Conservation (phyloP, 2,329 filamentous ascomycete genomes). For the Phaeosphaeria sp. region DNA sequence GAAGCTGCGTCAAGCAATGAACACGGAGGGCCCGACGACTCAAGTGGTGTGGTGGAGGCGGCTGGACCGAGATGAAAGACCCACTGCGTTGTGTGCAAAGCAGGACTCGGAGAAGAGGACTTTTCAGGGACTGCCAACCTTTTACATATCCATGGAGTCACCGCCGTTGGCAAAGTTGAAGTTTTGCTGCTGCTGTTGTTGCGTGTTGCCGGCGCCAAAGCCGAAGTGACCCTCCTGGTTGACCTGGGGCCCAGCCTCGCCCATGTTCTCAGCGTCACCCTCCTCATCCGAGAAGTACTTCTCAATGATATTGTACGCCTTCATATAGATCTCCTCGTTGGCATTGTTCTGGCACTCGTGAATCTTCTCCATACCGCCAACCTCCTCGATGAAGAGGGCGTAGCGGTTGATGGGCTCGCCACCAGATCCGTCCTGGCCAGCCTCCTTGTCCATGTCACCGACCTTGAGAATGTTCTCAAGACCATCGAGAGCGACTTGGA, state of each 20-base stretch:
- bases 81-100: constrained; percentile 10
- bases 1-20: constrained; percentile 33
- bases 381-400: constrained; percentile 97
- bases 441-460: constrained; percentile 96
- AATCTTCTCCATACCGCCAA: constrained; percentile 99
- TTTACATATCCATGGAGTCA: constrained; percentile 78
- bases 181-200: constrained; percentile 72
- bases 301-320: constrained; percentile 99
- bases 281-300: constrained; percentile 99
- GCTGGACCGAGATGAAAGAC: constrained; percentile 11
- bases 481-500: constrained; percentile 96
- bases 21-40: constrained; percentile 21
- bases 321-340: constrained; percentile 99
- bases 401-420: constrained; percentile 89
- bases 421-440: constrained; percentile 64
- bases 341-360: constrained; percentile 99
- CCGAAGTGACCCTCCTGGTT: constrained; percentile 79
- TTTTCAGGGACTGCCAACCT: constrained; percentile 5
- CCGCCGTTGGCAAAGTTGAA: constrained; percentile 91
- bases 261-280: constrained; percentile 76
- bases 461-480: constrained; percentile 99
- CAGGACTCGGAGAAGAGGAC: constrained; percentile 11
- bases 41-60: constrained; percentile 16
- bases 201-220: constrained; percentile 70
- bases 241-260: constrained; percentile 76